Conservation (phyloP, 768 basidiomycete genomes). For the Hericium rajendrae region DNA sequence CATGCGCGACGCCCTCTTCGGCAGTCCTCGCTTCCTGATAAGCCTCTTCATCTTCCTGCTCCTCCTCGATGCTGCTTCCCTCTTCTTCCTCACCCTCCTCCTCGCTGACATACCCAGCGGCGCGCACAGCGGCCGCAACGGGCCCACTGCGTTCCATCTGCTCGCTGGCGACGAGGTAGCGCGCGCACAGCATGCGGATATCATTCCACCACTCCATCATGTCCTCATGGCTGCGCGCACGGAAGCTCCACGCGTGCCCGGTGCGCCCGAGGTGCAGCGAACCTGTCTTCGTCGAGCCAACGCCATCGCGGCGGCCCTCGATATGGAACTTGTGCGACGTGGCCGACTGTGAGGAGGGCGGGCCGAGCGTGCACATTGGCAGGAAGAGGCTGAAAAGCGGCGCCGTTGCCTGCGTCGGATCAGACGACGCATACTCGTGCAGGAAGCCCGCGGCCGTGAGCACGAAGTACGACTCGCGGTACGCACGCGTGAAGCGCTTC, state of each 20-base stretch:
- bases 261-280: constrained; percentile 31
- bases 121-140: constrained; percentile 84
- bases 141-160: constrained; percentile 88
- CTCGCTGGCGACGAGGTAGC: constrained; percentile 92
- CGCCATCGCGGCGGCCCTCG: constrained; percentile 81
- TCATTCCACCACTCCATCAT: constrained; percentile 99
- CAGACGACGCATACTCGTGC: constrained; percentile 80
- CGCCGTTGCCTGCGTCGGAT: constrained; percentile 45
- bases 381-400: constrained; percentile 87
- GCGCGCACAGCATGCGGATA: constrained; percentile 82
- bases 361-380: constrained; percentile 91
- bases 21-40: constrained; percentile 39
- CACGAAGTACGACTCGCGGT: constrained; percentile 81
- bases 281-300: constrained; percentile 54
- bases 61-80: constrained; percentile 48
- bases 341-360: constrained; percentile 59
- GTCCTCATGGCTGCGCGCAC: constrained; percentile 82
- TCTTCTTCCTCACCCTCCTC: constrained; percentile 62
- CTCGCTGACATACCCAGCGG: constrained; percentile 81
- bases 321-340: constrained; percentile 95
- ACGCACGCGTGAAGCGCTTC: constrained; percentile 85
- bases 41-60: constrained; percentile 37
- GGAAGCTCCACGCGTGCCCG: constrained; percentile 80
- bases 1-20: constrained; percentile 22
- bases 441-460: constrained; percentile 95